Conservation (phyloP, 129 eudicot genomes). For the Flaveria bidentis region DNA sequence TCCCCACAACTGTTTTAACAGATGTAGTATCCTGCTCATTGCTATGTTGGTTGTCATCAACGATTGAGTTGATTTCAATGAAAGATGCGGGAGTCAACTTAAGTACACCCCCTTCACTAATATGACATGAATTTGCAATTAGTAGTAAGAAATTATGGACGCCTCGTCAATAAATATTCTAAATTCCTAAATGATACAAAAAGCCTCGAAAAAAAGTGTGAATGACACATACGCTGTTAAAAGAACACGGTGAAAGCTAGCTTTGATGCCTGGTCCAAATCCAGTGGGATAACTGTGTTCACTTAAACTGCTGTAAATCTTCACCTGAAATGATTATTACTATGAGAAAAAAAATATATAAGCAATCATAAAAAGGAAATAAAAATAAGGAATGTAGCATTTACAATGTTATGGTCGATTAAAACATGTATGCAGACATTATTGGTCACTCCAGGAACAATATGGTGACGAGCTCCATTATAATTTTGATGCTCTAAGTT, state of each 20-base stretch:
- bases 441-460: constrained; percentile 31
- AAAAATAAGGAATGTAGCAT: neutral
- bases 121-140: neutral
- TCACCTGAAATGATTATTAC: constrained; percentile 52
- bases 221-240: constrained; percentile 49
- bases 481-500: constrained; percentile 7
- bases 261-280: constrained; percentile 66
- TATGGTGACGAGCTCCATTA: constrained; percentile 29
- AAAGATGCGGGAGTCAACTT: constrained; percentile 72
- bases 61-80: constrained; percentile 53
- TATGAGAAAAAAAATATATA: constrained; percentile 9
- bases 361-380: neutral
- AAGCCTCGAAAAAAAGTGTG: neutral
- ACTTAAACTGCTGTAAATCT: constrained; percentile 49
- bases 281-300: constrained; percentile 62
- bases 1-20: constrained; percentile 30
- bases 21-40: constrained; percentile 27
- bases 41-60: constrained; percentile 19
- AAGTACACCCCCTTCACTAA: constrained; percentile 52
- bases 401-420: constrained; percentile 52
- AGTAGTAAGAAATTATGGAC: constrained; percentile 2
- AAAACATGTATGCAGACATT: constrained; percentile 65
- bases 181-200: constrained; percentile 14
- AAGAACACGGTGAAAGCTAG: constrained; percentile 70
- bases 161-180: neutral